Evolutionary conservation across 768 basidiomycete species (phyloP).

Genomic region (Mycena rebaudengoi): DNA sequence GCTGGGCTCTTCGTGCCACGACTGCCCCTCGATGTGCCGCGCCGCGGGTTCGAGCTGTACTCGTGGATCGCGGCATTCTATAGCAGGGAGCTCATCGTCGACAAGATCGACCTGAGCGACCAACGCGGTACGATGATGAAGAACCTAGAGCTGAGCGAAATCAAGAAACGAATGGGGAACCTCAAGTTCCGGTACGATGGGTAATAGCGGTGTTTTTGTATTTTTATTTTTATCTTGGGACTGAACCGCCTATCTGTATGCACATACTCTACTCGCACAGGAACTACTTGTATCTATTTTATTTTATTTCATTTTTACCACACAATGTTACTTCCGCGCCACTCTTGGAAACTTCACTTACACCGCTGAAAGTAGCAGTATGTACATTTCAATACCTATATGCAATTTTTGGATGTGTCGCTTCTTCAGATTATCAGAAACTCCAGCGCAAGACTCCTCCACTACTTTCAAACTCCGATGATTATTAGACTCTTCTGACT

Average conservation of each 20-base stretch:
- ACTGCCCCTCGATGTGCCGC: slow-evolving; percentile 38
- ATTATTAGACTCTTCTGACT: too few relatives aligned
- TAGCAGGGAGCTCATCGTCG: slow-evolving; percentile 37
- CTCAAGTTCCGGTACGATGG: slow-evolving; percentile 6
- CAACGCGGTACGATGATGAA: slow-evolving; percentile 1
- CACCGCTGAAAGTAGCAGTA: too few relatives aligned
- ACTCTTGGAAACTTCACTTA: too few relatives aligned
- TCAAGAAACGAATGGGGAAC: slow-evolving; percentile 4
- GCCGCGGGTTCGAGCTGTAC: slow-evolving; percentile 39
- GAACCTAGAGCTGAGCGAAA: not conserved
- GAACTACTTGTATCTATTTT: too few relatives aligned
- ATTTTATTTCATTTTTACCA: too few relatives aligned
- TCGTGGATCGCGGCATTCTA: slow-evolving; percentile 42
- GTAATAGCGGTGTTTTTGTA: not conserved
- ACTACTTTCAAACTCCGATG: too few relatives aligned
- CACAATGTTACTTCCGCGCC: too few relatives aligned
- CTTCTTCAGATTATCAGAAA: too few relatives aligned
- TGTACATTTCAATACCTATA: too few relatives aligned
- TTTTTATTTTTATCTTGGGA: too few relatives aligned
- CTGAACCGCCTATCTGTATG: not conserved
- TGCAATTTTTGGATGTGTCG: too few relatives aligned
- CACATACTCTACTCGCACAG: not conserved
- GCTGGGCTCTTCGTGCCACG: slow-evolving; percentile 40
- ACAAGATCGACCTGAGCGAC: slow-evolving; percentile 19
- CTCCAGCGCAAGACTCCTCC: too few relatives aligned